Percentiles rank a stretch among this genome's conserved stretches.
phyloP scores from a whole-genome alignment of 2,329 filamentous ascomycete genomes.

The Coniochaeta hoffmannii region DNA sequence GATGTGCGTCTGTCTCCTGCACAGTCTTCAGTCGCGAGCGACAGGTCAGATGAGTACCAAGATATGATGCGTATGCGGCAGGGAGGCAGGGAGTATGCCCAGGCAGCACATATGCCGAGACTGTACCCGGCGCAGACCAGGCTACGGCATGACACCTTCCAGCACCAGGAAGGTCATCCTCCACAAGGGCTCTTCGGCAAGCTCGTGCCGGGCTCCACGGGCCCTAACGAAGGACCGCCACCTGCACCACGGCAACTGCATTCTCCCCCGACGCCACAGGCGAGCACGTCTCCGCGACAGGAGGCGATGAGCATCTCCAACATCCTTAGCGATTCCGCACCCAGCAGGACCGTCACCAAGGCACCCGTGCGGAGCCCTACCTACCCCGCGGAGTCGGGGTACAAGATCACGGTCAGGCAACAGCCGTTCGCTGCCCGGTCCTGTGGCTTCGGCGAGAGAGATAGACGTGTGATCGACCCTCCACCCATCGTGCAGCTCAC shows the following conservation, averaged over 20 bases:
- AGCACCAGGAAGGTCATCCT: conserved; percentile 7
- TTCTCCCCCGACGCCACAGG: conserved; percentile 15
- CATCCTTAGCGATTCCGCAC: conserved; percentile 17
- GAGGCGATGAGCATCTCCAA: conserved; percentile 24
- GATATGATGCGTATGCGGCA: conserved; percentile 6
- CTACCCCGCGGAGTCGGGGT: conserved; percentile 15
- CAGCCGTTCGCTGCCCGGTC: conserved; percentile 72
- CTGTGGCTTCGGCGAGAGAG: conserved; percentile 76
- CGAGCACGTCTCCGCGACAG: conserved; percentile 15
- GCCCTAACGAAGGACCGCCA: conserved; percentile 8
- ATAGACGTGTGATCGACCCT: conserved; percentile 75
- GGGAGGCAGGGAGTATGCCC: conserved; percentile 10
- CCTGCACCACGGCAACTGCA: conserved; percentile 9
- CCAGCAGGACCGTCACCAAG: conserved; percentile 3
- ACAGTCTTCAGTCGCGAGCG: conserved; percentile 18
- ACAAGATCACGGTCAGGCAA: conserved; percentile 58
- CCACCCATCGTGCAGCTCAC: conserved; percentile 73
- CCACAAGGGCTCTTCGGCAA: conserved; percentile 5
- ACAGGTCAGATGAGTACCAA: conserved; percentile 18
- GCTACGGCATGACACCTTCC: conserved; percentile 12
- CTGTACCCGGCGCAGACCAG: conserved; percentile 12
- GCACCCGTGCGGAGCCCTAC: conserved; percentile 8
- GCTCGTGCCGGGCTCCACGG: conserved; percentile 6
- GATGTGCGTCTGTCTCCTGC: conserved; percentile 20
- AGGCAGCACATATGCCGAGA: conserved; percentile 10